Conservation (phyloP, 495 filamentous ascomycete genomes). For the Aspergillus biplanus region DNA sequence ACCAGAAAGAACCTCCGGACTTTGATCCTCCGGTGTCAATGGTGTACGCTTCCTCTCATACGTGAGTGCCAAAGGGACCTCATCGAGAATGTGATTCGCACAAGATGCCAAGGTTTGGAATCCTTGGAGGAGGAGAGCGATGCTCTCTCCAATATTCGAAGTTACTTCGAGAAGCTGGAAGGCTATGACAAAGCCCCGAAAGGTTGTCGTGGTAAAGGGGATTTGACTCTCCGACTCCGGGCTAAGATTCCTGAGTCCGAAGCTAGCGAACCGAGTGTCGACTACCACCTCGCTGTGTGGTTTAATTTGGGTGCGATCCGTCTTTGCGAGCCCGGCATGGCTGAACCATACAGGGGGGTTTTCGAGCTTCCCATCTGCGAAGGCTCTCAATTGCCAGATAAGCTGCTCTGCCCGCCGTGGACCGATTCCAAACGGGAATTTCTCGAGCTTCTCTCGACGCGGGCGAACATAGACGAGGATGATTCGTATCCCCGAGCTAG, state of each 20-base stretch:
- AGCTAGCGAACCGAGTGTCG: constrained; percentile 8
- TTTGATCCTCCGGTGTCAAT: constrained; percentile 43
- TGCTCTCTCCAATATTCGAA: constrained; percentile 24
- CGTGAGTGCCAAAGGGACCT: constrained; percentile 47
- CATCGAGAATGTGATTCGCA: constrained; percentile 36
- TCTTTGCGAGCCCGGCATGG: constrained; percentile 24
- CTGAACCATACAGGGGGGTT: constrained; percentile 33
- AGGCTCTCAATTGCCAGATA: constrained; percentile 39
- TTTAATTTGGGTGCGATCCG: constrained; percentile 43
- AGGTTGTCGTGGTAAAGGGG: constrained; percentile 34
- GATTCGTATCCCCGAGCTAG: constrained; percentile 21
- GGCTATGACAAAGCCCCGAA: constrained; percentile 24
- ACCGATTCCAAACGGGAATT: constrained; percentile 46
- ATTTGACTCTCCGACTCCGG: constrained; percentile 33
- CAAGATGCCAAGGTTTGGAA: constrained; percentile 30
- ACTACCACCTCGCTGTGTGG: constrained; percentile 40
- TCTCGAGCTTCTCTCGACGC: constrained; percentile 36
- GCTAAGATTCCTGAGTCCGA: constrained; percentile 14
- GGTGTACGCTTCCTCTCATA: constrained; percentile 49
- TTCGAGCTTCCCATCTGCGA: constrained; percentile 36
- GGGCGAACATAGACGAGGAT: constrained; percentile 44
- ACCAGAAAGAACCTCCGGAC: constrained; percentile 37
- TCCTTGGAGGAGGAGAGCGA: constrained; percentile 29
- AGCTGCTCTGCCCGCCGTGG: constrained; percentile 50
- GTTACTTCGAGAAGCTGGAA: constrained; percentile 26